phyloP scores from a whole-genome alignment of 1,284 basidiomycete genomes.

The Marasmius sp. region DNA sequence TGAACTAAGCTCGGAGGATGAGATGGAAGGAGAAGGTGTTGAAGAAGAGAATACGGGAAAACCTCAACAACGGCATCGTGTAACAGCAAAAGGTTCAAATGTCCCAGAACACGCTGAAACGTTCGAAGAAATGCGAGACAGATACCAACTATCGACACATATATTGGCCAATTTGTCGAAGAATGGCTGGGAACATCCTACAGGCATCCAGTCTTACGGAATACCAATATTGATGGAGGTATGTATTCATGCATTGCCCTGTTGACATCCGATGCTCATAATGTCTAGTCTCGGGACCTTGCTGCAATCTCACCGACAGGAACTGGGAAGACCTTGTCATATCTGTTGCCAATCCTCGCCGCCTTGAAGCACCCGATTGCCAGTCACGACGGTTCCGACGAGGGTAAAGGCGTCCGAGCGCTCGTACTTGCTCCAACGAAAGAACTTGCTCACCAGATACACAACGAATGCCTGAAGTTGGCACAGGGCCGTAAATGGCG shows the following conservation, averaged over 20 bases:
- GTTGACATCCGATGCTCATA: constrained; percentile 7
- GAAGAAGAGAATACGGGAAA: constrained; percentile 12
- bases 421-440: constrained; percentile 90
- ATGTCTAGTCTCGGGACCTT: constrained; percentile 67
- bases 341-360: constrained; percentile 80
- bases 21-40: constrained; percentile 23
- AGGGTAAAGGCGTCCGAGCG: constrained; percentile 68
- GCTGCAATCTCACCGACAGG: constrained; percentile 94
- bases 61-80: constrained; percentile 49
- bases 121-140: constrained; percentile 57
- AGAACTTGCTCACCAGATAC: constrained; percentile 96
- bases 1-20: constrained; percentile 30
- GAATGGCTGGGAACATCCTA: constrained; percentile 62
- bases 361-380: constrained; percentile 62
- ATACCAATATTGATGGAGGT: constrained; percentile 76
- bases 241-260: constrained; percentile 16
- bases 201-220: constrained; percentile 73
- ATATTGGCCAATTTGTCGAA: constrained; percentile 62
- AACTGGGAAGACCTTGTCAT: constrained; percentile 91
- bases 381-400: constrained; percentile 39
- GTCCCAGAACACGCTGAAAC: constrained; percentile 58
- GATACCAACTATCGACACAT: constrained; percentile 56
- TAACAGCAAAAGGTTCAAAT: constrained; percentile 68
- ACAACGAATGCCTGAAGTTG: constrained; percentile 87
- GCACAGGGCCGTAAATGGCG: constrained; percentile 85